Percentiles rank a stretch among this genome's conserved stretches.
These are phyloP conservation scores for Melaleuca alternifolia DNA, from an alignment of 345 rosid species.

Conservation along the genomic window DNA sequence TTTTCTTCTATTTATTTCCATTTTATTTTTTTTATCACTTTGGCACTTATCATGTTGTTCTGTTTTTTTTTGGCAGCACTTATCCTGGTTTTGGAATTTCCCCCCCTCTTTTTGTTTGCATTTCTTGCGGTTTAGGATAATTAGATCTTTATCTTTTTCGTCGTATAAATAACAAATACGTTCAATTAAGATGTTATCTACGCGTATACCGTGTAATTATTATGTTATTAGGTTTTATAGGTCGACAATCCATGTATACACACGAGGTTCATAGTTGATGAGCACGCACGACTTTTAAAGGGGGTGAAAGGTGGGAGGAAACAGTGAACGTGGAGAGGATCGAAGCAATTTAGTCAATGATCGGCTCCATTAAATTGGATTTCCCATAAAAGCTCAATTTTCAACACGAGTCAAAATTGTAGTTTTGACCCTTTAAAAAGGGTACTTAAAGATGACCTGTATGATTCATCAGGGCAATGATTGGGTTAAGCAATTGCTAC, in stretches of 20 bases:
- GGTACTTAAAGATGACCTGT: background rate
- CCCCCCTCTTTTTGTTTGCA: background rate
- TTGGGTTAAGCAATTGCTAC: background rate
- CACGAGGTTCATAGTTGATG: background rate
- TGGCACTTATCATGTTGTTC: background rate
- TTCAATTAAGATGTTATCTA: background rate
- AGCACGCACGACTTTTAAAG: fast-evolving
- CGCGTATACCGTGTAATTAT: background rate
- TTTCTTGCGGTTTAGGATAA: background rate
- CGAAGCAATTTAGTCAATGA: background rate
- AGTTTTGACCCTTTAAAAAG: background rate
- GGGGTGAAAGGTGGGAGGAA: background rate
- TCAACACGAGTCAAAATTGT: background rate
- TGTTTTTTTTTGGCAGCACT: background rate
- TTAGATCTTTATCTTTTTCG: background rate
- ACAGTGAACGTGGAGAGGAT: background rate
- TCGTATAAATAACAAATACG: background rate
- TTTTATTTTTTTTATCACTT: background rate
- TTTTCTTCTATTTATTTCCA: background rate
- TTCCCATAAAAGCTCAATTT: background rate
- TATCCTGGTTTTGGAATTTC: background rate
- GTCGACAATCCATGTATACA: background rate
- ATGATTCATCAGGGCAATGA: background rate
- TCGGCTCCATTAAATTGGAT: background rate
- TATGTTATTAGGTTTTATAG: background rate